Evolutionary conservation across 106 monocot genomes (phyloP).

Genomic region (Acanthochlamys bracteata): DNA sequence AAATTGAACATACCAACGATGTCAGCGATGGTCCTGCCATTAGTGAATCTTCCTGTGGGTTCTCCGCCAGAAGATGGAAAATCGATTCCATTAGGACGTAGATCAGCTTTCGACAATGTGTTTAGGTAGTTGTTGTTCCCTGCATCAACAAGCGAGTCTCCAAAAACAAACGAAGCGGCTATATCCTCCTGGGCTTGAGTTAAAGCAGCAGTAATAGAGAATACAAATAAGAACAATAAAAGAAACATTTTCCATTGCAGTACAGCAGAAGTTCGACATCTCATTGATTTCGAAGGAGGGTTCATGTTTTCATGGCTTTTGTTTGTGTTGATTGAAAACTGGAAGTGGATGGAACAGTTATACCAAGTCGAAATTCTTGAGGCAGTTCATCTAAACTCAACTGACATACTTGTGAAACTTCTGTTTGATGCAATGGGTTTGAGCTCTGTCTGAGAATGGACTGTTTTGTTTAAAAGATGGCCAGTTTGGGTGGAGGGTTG

Average conservation of each 20-base stretch:
- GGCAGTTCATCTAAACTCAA: slow-evolving; percentile 4
- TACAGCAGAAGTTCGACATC: background rate
- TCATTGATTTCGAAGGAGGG: background rate
- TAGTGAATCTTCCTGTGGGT: slow-evolving; percentile 83
- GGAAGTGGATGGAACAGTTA: background rate
- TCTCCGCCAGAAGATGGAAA: slow-evolving; percentile 57
- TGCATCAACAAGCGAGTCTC: slow-evolving; percentile 84
- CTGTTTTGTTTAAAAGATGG: background rate
- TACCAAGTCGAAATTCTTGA: background rate
- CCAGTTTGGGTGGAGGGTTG: background rate
- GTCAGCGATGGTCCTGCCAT: slow-evolving; percentile 83
- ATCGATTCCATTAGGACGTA: slow-evolving; percentile 77
- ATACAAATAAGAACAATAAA: background rate
- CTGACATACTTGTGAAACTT: background rate
- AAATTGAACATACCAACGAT: slow-evolving; percentile 48
- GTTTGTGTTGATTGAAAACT: background rate
- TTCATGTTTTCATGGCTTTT: background rate
- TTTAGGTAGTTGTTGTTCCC: slow-evolving; percentile 82
- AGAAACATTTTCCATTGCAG: background rate
- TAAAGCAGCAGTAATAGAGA: background rate
- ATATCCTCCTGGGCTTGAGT: background rate
- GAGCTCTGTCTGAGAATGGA: background rate
- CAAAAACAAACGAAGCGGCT: slow-evolving; percentile 68
- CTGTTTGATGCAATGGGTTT: background rate
- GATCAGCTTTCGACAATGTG: slow-evolving; percentile 74